Base-by-base conservation (phyloP, 2,329 filamentous ascomycete genomes). In the Thermothelomyces thermophilus region DNA sequence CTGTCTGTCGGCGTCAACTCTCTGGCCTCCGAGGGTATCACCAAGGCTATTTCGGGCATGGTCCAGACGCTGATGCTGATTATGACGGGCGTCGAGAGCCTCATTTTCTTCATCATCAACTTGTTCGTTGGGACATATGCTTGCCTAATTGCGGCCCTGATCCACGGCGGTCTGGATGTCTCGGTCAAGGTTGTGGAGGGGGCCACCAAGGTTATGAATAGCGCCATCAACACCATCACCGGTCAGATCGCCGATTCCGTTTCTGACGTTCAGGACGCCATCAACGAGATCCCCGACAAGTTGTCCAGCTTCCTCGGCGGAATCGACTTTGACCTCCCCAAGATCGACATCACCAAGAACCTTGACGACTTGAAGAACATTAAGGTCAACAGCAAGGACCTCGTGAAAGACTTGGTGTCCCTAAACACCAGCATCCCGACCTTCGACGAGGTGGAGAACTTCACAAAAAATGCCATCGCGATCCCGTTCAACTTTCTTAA, bases 51-150 rank as follows among this genome's bases (percentile, higher is more conserved):
- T 57, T 77, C 82, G 55, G 91, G 82, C 42, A 77, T 97, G 66
- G 87, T 93, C 67, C 74, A 81, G 36, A 82, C 93, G 70, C 76
- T 97, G 44, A 75, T 83, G 54, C 74, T 97, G 64, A 83, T 85
- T 53, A 74, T 97, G 56, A 90, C 85, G 26, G 90, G 82, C 35
- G 83, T 97, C 11, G 85, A 95, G 69, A 83, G 86, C 64, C 84
- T 97, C 47, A 83, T 96, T 55, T 75, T 96, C 57, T 98, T 96
- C 69, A 80, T 90, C 64, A 90, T 98, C 71, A 88, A 94, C 66
- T 84, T 96, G 70, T 78, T 95, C 69, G 90, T 88, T 39, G 85
- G 84, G 44, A 96, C 90, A 14, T 96, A 95, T 63, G 77, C 89
- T 57, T 98, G 93, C 63, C 77, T 98, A 46, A 87, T 94, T 63